A percentile compares a stretch with the other conserved stretches of the same genome.
These are phyloP conservation scores for Suillus clintonianus DNA, from an alignment of 768 basidiomycete species.

Conservation along the genomic window DNA sequence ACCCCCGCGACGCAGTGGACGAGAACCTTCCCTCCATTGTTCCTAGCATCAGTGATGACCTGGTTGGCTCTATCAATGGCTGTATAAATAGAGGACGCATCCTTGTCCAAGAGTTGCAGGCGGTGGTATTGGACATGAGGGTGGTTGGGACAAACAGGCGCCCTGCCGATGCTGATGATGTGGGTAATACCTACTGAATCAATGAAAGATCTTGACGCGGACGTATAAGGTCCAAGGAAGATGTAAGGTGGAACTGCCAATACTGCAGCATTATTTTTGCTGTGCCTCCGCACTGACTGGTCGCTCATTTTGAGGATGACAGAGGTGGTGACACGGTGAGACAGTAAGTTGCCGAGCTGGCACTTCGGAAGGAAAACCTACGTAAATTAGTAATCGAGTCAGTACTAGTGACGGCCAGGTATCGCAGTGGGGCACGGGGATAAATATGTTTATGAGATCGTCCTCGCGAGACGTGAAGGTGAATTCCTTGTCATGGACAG, in stretches of 20 bases:
- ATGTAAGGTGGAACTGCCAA: conserved; percentile 26
- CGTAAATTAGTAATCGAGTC: too few species aligned
- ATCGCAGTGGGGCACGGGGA: not conserved
- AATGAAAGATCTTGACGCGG: conserved; percentile 37
- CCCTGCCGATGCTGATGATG: conserved; percentile 42
- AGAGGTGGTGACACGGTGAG: not conserved
- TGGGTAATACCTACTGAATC: conserved; percentile 36
- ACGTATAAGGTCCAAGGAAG: conserved; percentile 45
- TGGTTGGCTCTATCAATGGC: conserved; percentile 6
- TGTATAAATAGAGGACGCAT: conserved; percentile 27
- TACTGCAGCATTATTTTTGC: not conserved
- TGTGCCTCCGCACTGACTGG: not conserved
- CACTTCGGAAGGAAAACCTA: not conserved
- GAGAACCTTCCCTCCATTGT: conserved; percentile 36
- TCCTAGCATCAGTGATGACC: conserved; percentile 27
- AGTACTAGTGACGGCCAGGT: not conserved
- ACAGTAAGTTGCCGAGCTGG: not conserved
- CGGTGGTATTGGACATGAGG: conserved; percentile 39
- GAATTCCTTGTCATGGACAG: too few species aligned
- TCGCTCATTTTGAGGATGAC: not conserved
- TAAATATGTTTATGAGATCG: too few species aligned
- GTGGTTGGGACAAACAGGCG: conserved; percentile 28
- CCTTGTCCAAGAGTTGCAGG: conserved; percentile 39
- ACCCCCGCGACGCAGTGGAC: conserved; percentile 49
- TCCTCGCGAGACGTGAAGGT: too few species aligned